A percentile compares a stretch with the other conserved stretches of the same genome.
Conservation (phyloP, 371 early-diverging fungal species). For the Apophysomyces variabilis region DNA sequence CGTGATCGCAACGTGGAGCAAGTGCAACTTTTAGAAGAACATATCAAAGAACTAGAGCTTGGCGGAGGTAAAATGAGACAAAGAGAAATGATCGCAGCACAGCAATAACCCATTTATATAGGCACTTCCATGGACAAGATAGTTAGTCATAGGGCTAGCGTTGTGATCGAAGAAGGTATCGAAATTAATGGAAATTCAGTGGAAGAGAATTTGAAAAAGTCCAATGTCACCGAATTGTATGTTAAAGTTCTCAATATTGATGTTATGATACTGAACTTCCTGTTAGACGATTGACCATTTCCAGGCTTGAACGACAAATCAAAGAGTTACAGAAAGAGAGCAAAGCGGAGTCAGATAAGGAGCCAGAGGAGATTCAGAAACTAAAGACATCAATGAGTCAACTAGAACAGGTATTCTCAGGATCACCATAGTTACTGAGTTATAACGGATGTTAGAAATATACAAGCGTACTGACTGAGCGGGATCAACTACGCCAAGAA, state of each 20-base stretch:
- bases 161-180: constrained; percentile 38
- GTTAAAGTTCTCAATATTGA: constrained; percentile 4
- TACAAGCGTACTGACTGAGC: constrained; percentile 58
- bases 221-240: constrained; percentile 57
- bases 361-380: constrained; percentile 48
- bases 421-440: background rate
- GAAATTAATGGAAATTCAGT: constrained; percentile 30
- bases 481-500: constrained; percentile 69
- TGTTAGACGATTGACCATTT: constrained; percentile 41
- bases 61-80: constrained; percentile 37
- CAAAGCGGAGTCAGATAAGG: constrained; percentile 18
- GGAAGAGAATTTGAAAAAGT: constrained; percentile 57
- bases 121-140: constrained; percentile 37
- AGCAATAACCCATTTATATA: constrained; percentile 2
- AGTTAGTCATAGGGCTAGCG: constrained; percentile 41
- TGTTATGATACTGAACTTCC: background rate
- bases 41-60: constrained; percentile 82
- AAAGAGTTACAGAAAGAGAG: constrained; percentile 36
- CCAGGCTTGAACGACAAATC: constrained; percentile 43
- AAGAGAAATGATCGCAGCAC: background rate
- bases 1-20: constrained; percentile 75
- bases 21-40: constrained; percentile 80
- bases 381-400: constrained; percentile 62
- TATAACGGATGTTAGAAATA: constrained; percentile 53
- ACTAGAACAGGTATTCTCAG: constrained; percentile 58